A percentile compares a stretch with the other conserved stretches of the same genome.
These are phyloP conservation scores for Cyclanthera cordifolia DNA, from an alignment of 306 rosid species.

Conservation along the genomic window DNA sequence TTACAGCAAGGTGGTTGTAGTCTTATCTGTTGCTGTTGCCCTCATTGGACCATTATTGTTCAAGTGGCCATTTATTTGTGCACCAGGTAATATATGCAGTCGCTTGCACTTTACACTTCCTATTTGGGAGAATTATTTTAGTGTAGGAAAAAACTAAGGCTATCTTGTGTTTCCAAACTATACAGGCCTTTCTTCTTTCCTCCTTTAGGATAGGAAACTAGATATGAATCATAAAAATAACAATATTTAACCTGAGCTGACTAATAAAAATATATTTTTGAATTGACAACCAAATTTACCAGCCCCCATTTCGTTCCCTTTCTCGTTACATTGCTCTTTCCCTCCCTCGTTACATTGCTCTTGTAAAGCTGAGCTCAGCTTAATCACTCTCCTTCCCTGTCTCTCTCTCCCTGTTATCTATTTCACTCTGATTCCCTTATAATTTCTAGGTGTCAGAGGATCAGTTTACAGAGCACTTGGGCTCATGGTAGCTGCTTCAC, in stretches of 20 bases:
- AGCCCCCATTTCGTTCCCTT: background rate
- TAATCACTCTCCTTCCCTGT: background rate
- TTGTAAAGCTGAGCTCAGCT: background rate
- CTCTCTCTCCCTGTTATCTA: background rate
- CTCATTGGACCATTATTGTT: constrained; percentile 76
- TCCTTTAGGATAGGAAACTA: background rate
- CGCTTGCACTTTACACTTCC: constrained; percentile 4
- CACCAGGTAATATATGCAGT: constrained; percentile 49
- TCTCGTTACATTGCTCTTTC: background rate
- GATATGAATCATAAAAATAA: background rate
- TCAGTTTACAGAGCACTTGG: constrained; percentile 90
- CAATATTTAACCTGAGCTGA: background rate
- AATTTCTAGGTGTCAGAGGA: constrained; percentile 79
- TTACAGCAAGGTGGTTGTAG: constrained; percentile 87
- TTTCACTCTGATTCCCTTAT: constrained; percentile 23
- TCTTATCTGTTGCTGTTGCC: constrained; percentile 72
- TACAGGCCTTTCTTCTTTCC: background rate
- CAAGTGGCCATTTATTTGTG: constrained; percentile 87
- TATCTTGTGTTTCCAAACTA: background rate
- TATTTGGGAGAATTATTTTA: background rate
- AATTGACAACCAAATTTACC: background rate
- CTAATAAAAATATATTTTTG: background rate
- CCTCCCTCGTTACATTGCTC: background rate
- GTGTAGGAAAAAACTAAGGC: background rate
- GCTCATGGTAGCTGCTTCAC: constrained; percentile 98